Base-by-base conservation (phyloP, 2,329 filamentous ascomycete species). In the Botrytis fabae region DNA sequence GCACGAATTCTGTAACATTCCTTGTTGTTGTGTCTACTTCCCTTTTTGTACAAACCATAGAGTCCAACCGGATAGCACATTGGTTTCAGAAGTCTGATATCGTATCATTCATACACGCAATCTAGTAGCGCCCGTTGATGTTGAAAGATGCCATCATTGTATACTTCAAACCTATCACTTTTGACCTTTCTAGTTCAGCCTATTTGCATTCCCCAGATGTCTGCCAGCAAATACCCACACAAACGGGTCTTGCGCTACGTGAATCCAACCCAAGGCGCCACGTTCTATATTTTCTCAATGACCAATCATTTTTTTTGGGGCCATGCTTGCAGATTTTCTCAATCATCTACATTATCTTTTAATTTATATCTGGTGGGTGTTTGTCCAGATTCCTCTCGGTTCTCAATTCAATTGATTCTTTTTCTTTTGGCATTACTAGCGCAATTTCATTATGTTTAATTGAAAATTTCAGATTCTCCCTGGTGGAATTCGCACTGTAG, bases 221-320 rank as follows among this genome's bases (percentile, higher is more conserved):
- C 28, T 75, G 74, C 73, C 73, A 75, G 70, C 74, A 69, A 74
- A 73, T 69, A 73, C 62, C 40, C 60, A 69, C 71, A 69, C 66
- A 61, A 51, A 68, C 59, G 66, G 61, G 35, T 63, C 66, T 63
- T 40, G 40, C 60, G 35, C 40, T 35, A 63, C 71, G 54, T 57
- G 38, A 57, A n/a, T 35, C 66, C 60, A 71, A 68, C 70, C 66
- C 66, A 75, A 71, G 44, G 59, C 48, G 70, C 65, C 70, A 71
- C 73, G 57, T 74, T 51, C 69, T 72, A 42, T 54, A 14, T 51
- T 62, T 18, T 65, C 63, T 14, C 70, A 59, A 40, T 32, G 32
- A 12, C 69, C 74, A 73, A 73, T 75, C 65, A 73, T 38, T 64
- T 40, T 38, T 38, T 64, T 71, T n/a, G 14, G 28, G 28, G 69